Conservation (phyloP, 2,329 filamentous ascomycete genomes). For the Fusarium falciforme region DNA sequence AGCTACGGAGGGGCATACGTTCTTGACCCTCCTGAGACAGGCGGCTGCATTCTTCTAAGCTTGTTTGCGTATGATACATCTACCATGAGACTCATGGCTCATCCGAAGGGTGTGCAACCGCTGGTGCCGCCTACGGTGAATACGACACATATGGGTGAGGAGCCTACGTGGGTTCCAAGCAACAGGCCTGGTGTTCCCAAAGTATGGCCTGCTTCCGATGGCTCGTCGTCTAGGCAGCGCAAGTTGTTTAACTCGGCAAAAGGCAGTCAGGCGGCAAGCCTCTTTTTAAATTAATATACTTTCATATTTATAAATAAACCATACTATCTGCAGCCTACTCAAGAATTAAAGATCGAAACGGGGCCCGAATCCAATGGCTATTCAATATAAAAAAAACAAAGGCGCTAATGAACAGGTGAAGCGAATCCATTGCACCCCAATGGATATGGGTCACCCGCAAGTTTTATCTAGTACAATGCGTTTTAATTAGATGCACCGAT, state of each 20-base stretch:
- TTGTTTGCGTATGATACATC: slow-evolving; percentile 16
- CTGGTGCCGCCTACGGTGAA: slow-evolving; percentile 2
- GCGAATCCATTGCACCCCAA: no score
- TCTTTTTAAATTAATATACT: neutral
- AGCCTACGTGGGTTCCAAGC: neutral
- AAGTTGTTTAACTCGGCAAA: neutral
- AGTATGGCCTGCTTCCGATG: slow-evolving; percentile 1
- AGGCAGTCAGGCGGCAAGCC: neutral
- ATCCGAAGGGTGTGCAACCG: neutral
- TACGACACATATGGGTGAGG: slow-evolving; percentile 6
- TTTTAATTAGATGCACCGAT: no score
- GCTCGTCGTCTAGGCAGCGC: neutral
- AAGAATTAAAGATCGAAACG: no score
- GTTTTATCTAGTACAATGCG: no score
- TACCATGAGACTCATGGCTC: neutral
- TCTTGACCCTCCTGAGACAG: slow-evolving; percentile 3
- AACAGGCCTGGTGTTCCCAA: neutral
- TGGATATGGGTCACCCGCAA: no score
- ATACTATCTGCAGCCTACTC: no score
- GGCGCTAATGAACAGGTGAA: no score
- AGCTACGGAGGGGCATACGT: slow-evolving; percentile 17
- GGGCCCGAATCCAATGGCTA: no score
- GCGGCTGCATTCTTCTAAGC: slow-evolving; percentile 19
- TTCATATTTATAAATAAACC: neutral
- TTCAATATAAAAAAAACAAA: no score